phyloP scores from a whole-genome alignment of 371 early-diverging fungal genomes.

The Rhizopus microsporus region DNA sequence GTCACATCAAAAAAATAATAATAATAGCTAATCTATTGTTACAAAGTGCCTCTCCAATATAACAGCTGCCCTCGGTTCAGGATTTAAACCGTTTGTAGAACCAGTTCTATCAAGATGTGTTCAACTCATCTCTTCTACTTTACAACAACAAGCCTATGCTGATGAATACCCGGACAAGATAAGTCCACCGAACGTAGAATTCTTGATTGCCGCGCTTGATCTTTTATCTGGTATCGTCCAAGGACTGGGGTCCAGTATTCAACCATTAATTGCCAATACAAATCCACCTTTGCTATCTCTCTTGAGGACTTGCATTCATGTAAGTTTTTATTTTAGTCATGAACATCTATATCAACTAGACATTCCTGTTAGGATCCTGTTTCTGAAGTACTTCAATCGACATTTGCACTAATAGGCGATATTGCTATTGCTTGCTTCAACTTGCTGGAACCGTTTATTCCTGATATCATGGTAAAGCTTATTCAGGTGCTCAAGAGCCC shows the following conservation, averaged over 20 bases:
- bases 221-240: slow-evolving; percentile 84
- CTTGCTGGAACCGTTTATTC: slow-evolving; percentile 13
- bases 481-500: slow-evolving; percentile 67
- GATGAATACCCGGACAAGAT: slow-evolving; percentile 50
- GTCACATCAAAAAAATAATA: not conserved
- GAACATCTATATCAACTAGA: not conserved
- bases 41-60: slow-evolving; percentile 77
- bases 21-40: not conserved
- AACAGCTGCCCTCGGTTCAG: slow-evolving; percentile 77
- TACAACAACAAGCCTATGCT: slow-evolving; percentile 57
- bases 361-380: slow-evolving; percentile 59
- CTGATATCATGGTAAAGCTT: slow-evolving; percentile 30
- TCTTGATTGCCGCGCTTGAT: slow-evolving; percentile 87
- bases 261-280: slow-evolving; percentile 63
- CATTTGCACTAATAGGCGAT: slow-evolving; percentile 94
- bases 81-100: slow-evolving; percentile 74
- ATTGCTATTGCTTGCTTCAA: slow-evolving; percentile 79
- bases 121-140: slow-evolving; percentile 65
- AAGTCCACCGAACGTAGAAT: slow-evolving; percentile 79
- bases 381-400: slow-evolving; percentile 87
- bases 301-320: slow-evolving; percentile 69
- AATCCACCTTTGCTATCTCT: slow-evolving; percentile 68
- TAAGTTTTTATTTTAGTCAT: slow-evolving; percentile 20
- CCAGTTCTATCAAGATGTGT: slow-evolving; percentile 80
- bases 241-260: slow-evolving; percentile 71